phyloP scores from a whole-genome alignment of 768 basidiomycete genomes.

The Neoboletus subvelutipes region DNA sequence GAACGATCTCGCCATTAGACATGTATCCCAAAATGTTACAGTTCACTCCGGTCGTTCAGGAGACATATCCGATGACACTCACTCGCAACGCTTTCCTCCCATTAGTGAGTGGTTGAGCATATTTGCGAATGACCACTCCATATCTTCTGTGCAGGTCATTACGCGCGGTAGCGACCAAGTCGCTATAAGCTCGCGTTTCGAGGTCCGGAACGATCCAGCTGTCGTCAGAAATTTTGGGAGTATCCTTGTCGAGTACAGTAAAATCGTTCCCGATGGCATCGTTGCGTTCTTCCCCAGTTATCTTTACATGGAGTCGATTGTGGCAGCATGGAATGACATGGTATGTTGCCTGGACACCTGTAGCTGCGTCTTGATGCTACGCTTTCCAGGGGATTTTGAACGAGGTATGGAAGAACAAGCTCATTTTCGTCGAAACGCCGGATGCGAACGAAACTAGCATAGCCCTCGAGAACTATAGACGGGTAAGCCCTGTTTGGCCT shows the following conservation, averaged over 20 bases:
- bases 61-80: slow-evolving; percentile 97
- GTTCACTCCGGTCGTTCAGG: slow-evolving; percentile 95
- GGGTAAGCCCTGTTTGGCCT: slow-evolving; percentile 48
- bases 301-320: slow-evolving; percentile 99
- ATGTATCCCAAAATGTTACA: slow-evolving; percentile 99
- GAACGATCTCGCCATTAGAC: slow-evolving; percentile 96
- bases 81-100: slow-evolving; percentile 96
- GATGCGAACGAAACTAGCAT: slow-evolving; percentile 99
- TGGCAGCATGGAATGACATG: slow-evolving; percentile 99
- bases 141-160: slow-evolving; percentile 64
- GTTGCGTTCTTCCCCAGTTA: slow-evolving; percentile 99
- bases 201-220: slow-evolving; percentile 98
- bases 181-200: slow-evolving; percentile 96
- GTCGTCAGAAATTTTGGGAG: slow-evolving; percentile 99
- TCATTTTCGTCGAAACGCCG: slow-evolving; percentile 98
- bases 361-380: neutral
- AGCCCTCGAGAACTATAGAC: slow-evolving; percentile 93
- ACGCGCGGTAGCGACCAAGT: slow-evolving; percentile 98
- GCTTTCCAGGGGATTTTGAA: slow-evolving; percentile 85
- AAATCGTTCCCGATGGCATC: slow-evolving; percentile 96
- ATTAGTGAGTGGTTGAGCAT: slow-evolving; percentile 53
- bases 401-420: slow-evolving; percentile 99
- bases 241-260: slow-evolving; percentile 96
- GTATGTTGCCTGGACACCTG: slow-evolving; percentile 44
- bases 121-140: neutral